Evolutionary conservation across 495 filamentous ascomycete genomes (phyloP).

Genomic region (Rhizodiscina lignyota): DNA sequence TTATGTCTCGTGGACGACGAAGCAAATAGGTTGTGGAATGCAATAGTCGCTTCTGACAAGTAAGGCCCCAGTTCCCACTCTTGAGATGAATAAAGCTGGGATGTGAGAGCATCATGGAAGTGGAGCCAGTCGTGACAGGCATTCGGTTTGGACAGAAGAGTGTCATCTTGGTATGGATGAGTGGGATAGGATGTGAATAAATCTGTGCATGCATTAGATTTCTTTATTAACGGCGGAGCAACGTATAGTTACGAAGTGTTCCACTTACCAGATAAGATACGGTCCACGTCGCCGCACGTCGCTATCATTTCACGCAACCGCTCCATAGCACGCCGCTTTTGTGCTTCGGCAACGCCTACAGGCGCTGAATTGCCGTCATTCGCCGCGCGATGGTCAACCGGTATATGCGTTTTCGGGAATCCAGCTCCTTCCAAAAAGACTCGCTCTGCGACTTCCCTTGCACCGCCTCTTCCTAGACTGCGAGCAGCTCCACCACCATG

Average conservation of each 20-base stretch:
- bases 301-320: conserved; percentile 80
- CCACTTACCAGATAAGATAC: conserved; percentile 48
- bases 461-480: conserved; percentile 59
- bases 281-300: conserved; percentile 73
- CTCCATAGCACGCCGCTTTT: conserved; percentile 60
- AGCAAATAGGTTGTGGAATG: conserved; percentile 86
- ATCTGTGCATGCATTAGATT: conserved; percentile 20
- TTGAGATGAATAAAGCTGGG: conserved; percentile 53
- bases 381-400: conserved; percentile 7
- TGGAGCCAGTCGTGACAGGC: conserved; percentile 84
- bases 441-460: conserved; percentile 67
- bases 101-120: conserved; percentile 75
- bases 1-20: no score
- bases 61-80: conserved; percentile 84
- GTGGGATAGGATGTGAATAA: conserved; percentile 73
- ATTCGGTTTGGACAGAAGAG: conserved; percentile 72
- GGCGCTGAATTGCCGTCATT: conserved; percentile 8
- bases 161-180: conserved; percentile 84
- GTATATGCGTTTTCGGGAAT: conserved; percentile 39
- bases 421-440: conserved; percentile 79
- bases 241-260: no score
- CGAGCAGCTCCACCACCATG: conserved; percentile 64
- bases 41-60: conserved; percentile 66
- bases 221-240: no score
- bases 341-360: conserved; percentile 53